A percentile compares a stretch with the other conserved stretches of the same genome.
Evolutionary conservation across 257 asterid genomes (phyloP).

Genomic region (Anisodus tanguticus): DNA sequence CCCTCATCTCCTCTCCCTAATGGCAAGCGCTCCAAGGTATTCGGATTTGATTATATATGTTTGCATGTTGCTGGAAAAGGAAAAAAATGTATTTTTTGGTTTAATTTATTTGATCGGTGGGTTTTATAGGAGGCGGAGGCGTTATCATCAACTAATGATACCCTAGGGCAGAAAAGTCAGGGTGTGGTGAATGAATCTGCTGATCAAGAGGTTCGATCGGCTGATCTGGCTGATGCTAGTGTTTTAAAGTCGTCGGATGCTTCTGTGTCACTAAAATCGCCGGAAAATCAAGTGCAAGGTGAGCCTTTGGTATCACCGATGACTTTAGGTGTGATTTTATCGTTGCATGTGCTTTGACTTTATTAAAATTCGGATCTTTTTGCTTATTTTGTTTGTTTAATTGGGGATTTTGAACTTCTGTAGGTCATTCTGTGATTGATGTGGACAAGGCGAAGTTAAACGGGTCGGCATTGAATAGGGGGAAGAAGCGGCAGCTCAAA

Average conservation of each 20-base stretch:
- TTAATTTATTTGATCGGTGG: constrained; percentile 34
- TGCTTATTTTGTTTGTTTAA: constrained; percentile 20
- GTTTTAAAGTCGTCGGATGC: constrained; percentile 48
- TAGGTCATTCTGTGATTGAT: constrained; percentile 51
- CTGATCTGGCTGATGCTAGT: constrained; percentile 61
- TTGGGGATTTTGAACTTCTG: not conserved
- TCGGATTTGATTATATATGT: constrained; percentile 23
- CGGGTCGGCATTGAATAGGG: constrained; percentile 44
- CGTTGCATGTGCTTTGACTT: constrained; percentile 38
- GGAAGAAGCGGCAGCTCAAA: constrained; percentile 61
- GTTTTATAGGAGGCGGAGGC: constrained; percentile 75
- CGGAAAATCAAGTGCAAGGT: constrained; percentile 55
- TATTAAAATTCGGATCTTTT: constrained; percentile 31
- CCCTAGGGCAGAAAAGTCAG: constrained; percentile 43
- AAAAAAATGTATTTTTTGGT: not conserved
- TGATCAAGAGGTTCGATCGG: constrained; percentile 61
- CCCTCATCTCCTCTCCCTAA: constrained; percentile 60
- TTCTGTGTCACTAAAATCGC: constrained; percentile 48
- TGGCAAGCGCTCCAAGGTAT: constrained; percentile 95
- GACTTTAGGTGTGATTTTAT: constrained; percentile 39
- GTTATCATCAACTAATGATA: constrained; percentile 62
- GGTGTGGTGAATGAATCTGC: constrained; percentile 45
- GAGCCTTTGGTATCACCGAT: constrained; percentile 38
- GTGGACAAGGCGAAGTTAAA: constrained; percentile 51
- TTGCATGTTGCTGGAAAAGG: constrained; percentile 6